Base-by-base conservation (phyloP, 2,329 filamentous ascomycete genomes). In the Helotiales sp. region DNA sequence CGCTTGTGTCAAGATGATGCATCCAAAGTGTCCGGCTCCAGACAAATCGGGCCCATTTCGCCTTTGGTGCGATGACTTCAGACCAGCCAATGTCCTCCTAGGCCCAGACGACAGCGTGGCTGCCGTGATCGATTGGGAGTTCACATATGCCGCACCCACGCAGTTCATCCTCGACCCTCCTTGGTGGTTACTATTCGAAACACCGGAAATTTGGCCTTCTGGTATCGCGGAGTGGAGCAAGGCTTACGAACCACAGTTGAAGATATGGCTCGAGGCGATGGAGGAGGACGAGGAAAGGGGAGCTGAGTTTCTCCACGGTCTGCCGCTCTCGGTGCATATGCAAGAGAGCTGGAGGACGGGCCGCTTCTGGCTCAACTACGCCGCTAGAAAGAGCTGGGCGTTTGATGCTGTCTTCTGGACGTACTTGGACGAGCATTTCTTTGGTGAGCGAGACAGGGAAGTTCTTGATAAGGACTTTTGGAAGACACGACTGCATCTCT, bases 41-140 rank as follows among this genome's bases (percentile, higher is more conserved):
- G 22, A 59, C 5, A n/a, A 47, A 30, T 77, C 75, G 60, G 49
- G 55, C 13, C 54, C 65, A 6, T 71, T 71, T 43, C 64, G 71
- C 2, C 70, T 81, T 15, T 81, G 74, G 71, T 69, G 70, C n/a
- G 79, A 82, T 43, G 77, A 81, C 59, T 72, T 81, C 7, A 69
- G 54, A 2, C 72, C 78, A 15, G 69, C 68, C 4, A 81, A 81
- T 55, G 66, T 80, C 30, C 71, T 82, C 3, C 6, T 80, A 2
- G 71, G 77, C 20, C 63, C 74, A 6, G 61, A 75, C 5, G 61
- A 76, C 5, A 58, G 71, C 0, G 64, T 82, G 0, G 70, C 76
- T 8, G 78, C 73, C 4, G 75, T 80, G 0, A 78, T 83, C 3
- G 80, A 82, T 68, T n/a, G n/a, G n/a, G n/a, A n/a, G n/a, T n/a